A percentile compares a stretch with the other conserved stretches of the same genome.
Conservation (phyloP, 176 grass and related monocot species). For the Rhynchospora pubera region DNA sequence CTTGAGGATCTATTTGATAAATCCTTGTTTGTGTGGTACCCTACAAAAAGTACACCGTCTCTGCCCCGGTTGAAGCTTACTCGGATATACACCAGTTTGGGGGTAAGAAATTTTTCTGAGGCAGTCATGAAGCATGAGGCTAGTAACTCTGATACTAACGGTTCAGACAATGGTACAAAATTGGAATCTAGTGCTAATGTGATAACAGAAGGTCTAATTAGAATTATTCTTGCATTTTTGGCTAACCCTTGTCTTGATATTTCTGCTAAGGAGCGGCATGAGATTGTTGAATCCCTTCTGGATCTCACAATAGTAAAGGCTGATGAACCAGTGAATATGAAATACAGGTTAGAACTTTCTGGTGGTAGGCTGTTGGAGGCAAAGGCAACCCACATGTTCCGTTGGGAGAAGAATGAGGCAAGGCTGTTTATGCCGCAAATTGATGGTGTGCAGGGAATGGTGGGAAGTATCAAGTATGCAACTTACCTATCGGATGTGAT, state of each 20-base stretch:
- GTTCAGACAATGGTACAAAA: background rate
- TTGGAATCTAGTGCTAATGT: background rate
- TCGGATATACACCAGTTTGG: conserved; percentile 33
- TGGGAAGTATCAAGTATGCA: conserved; percentile 36
- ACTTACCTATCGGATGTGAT: conserved; percentile 47
- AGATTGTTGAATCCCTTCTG: conserved; percentile 27
- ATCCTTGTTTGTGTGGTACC: conserved; percentile 54
- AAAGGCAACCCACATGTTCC: conserved; percentile 28
- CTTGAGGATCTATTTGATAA: conserved; percentile 48
- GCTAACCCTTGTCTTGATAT: conserved; percentile 34
- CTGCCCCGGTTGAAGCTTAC: conserved; percentile 26
- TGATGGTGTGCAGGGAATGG: background rate
- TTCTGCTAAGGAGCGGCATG: conserved; percentile 21
- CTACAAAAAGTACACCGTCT: conserved; percentile 15
- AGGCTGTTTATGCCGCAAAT: conserved; percentile 27
- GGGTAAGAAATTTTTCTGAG: conserved; percentile 48
- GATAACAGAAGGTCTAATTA: conserved; percentile 31
- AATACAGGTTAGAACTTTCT: conserved; percentile 36
- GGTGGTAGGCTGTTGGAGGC: conserved; percentile 2
- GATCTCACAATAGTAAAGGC: conserved; percentile 36
- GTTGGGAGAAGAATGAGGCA: conserved; percentile 46
- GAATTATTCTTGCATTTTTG: conserved; percentile 36
- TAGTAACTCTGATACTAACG: background rate
- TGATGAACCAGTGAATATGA: conserved; percentile 28
- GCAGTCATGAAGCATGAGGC: conserved; percentile 29